Conservation (phyloP, 352 stramenopile genomes). For the Pythium aphanidermatum region DNA sequence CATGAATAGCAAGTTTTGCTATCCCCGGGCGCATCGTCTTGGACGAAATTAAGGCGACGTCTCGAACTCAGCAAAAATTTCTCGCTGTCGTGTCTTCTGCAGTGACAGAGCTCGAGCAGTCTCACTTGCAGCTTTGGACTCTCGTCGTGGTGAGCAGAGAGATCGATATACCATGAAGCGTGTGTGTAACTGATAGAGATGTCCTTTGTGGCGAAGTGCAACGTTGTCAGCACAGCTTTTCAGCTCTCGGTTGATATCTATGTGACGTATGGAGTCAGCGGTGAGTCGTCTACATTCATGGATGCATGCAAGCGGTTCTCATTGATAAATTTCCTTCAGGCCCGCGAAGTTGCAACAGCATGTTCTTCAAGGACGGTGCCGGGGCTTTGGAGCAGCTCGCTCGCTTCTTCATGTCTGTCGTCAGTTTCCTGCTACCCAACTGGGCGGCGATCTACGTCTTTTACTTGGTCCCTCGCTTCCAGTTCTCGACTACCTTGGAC, state of each 20-base stretch:
- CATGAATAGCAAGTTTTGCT: conserved; percentile 59
- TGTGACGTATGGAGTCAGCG: conserved; percentile 40
- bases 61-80: conserved; percentile 35
- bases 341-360: conserved; percentile 43
- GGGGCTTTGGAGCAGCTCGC: conserved; percentile 48
- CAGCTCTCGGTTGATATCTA: conserved; percentile 60
- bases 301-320: background rate
- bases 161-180: background rate
- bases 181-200: background rate
- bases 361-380: conserved; percentile 66
- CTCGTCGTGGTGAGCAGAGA: conserved; percentile 65
- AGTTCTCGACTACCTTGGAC: conserved; percentile 55
- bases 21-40: conserved; percentile 51
- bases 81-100: conserved; percentile 21
- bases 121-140: conserved; percentile 60
- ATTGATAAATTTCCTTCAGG: conserved; percentile 11
- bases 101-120: conserved; percentile 52
- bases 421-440: conserved; percentile 53
- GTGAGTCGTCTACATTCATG: conserved; percentile 19
- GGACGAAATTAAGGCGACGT: conserved; percentile 50
- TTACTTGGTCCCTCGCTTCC: conserved; percentile 55
- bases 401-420: conserved; percentile 41
- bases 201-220: conserved; percentile 29
- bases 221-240: conserved; percentile 50
- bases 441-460: conserved; percentile 71